These are phyloP conservation scores for Wallacemonas sp. DNA, from an alignment of 208 protist genomes.

Conservation along the genomic window DNA sequence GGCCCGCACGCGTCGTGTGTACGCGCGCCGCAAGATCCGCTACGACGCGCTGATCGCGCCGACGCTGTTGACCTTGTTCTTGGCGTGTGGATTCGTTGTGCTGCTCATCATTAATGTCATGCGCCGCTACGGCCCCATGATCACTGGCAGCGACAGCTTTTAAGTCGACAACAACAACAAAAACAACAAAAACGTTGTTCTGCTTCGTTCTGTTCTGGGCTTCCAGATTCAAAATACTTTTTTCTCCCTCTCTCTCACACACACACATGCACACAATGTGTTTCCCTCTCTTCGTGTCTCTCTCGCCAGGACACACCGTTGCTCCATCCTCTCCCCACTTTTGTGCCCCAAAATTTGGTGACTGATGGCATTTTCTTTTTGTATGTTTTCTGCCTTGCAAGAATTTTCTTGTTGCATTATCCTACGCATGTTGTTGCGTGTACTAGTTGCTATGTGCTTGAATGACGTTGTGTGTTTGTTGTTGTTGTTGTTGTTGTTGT, in stretches of 20 bases:
- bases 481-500: background rate
- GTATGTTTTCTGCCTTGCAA: no score
- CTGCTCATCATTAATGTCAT: constrained; percentile 56
- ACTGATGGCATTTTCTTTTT: background rate
- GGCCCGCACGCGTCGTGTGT: constrained; percentile 74
- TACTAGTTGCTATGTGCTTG: no score
- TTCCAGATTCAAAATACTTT: no score
- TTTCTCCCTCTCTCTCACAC: background rate
- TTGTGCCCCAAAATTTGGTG: background rate
- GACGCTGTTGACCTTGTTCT: constrained; percentile 65
- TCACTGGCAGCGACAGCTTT: constrained; percentile 71
- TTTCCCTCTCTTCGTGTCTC: background rate
- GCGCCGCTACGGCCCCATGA: constrained; percentile 83
- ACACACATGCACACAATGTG: background rate
- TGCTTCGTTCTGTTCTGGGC: background rate
- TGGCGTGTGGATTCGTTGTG: constrained; percentile 49
- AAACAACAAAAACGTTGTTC: background rate
- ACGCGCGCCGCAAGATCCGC: constrained; percentile 84
- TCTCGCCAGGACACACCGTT: background rate
- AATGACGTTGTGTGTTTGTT: no score
- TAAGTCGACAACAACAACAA: constrained; percentile 24
- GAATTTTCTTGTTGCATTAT: no score
- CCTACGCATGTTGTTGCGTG: no score
- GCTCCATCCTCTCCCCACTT: background rate
- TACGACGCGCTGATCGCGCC: constrained; percentile 76